phyloP scores from a whole-genome alignment of 768 basidiomycete species.

The Tulasnella sp. region DNA sequence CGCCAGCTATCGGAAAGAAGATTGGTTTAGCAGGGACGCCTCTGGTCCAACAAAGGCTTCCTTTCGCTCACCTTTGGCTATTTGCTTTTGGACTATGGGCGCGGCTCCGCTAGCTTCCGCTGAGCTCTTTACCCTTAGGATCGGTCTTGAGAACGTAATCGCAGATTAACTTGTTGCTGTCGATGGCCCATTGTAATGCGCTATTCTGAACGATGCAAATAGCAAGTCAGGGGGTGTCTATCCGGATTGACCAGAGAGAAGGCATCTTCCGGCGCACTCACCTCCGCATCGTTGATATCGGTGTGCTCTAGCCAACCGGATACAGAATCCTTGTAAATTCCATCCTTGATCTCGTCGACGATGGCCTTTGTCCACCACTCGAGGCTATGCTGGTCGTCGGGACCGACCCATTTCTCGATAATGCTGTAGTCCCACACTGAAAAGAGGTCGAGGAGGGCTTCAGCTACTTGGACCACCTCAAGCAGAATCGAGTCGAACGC shows the following conservation, averaged over 20 bases:
- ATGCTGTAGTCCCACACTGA: constrained; percentile 15
- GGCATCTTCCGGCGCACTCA: not conserved
- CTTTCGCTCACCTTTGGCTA: constrained; percentile 9
- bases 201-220: not conserved
- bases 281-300: not conserved
- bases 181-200: constrained; percentile 10
- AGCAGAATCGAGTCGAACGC: too few species aligned
- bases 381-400: not conserved
- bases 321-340: not conserved
- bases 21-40: not conserved
- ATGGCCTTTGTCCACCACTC: not conserved
- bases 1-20: not conserved
- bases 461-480: too few species aligned
- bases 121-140: not conserved
- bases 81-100: constrained; percentile 13
- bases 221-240: not conserved
- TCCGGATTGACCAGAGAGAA: not conserved
- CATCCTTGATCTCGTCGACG: constrained; percentile 5
- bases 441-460: not conserved
- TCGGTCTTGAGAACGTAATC: constrained; percentile 1
- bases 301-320: constrained; percentile 7
- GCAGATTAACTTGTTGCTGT: constrained; percentile 9
- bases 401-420: not conserved
- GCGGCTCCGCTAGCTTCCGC: constrained; percentile 1
- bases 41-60: too few species aligned